phyloP scores from a whole-genome alignment of 208 protist species.

The Phytomonas francai region DNA sequence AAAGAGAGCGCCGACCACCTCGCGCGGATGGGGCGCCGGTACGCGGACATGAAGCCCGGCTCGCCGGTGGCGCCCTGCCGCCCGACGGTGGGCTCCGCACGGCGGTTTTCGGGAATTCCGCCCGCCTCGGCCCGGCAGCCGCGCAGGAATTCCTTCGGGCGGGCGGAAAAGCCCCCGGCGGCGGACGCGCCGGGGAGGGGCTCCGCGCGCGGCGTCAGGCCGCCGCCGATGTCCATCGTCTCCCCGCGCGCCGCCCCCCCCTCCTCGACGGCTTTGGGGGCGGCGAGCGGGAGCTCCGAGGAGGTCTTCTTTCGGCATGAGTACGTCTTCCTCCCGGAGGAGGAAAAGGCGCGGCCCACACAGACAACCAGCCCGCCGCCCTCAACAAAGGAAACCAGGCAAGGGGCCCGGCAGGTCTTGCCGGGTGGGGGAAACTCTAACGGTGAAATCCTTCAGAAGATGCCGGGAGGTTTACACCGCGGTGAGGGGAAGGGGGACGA shows the following conservation, averaged over 20 bases:
- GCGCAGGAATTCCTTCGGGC: neutral
- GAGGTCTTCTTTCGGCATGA: neutral
- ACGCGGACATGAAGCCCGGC: neutral
- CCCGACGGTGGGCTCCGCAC: neutral
- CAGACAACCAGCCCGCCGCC: neutral
- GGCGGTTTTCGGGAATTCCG: neutral
- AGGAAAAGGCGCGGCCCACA: neutral
- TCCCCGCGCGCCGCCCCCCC: neutral
- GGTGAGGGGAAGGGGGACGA: neutral
- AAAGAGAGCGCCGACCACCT: neutral
- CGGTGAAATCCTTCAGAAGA: neutral
- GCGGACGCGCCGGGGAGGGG: neutral
- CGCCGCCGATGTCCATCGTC: neutral
- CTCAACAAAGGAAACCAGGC: neutral
- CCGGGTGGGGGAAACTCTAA: neutral
- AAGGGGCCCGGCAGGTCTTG: neutral
- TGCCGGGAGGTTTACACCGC: neutral
- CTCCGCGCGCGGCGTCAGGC: neutral
- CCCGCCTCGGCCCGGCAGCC: neutral
- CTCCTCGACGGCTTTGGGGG: neutral
- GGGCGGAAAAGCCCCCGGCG: neutral
- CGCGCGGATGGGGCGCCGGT: neutral
- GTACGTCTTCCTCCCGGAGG: neutral
- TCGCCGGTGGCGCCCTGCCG: no score
- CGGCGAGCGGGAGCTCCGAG: neutral